phyloP scores from a whole-genome alignment of 441 rosid species.

The Erodium texanum region DNA sequence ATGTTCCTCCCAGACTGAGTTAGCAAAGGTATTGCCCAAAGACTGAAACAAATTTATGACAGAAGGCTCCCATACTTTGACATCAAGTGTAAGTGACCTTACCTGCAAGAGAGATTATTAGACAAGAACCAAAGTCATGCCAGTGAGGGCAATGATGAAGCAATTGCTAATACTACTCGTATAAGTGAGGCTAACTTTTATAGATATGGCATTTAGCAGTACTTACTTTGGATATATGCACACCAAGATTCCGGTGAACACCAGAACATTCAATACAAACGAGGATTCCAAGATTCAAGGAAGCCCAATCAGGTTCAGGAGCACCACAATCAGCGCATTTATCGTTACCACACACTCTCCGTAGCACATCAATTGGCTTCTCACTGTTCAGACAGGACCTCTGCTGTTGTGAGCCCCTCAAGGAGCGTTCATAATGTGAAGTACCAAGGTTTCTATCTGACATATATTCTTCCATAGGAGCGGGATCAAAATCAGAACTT shows the following conservation, averaged over 20 bases:
- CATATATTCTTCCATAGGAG: slow-evolving; percentile 60
- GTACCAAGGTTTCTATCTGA: slow-evolving; percentile 59
- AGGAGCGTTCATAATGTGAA: slow-evolving; percentile 55
- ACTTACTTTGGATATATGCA: slow-evolving; percentile 90
- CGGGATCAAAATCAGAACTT: slow-evolving; percentile 90
- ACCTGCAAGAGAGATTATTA: slow-evolving; percentile 49
- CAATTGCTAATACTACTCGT: neutral
- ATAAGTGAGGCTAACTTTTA: neutral
- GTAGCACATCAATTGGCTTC: slow-evolving; percentile 87
- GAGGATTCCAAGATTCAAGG: slow-evolving; percentile 91
- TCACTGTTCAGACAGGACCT: slow-evolving; percentile 56
- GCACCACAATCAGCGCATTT: slow-evolving; percentile 99
- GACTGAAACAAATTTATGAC: slow-evolving; percentile 93
- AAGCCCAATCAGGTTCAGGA: slow-evolving; percentile 99
- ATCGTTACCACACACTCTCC: slow-evolving; percentile 84
- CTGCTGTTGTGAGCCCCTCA: slow-evolving; percentile 64
- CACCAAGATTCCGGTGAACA: slow-evolving; percentile 98
- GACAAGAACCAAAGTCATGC: neutral
- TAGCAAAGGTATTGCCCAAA: slow-evolving; percentile 83
- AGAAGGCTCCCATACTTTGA: slow-evolving; percentile 96
- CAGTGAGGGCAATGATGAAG: too few relatives aligned
- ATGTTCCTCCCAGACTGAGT: slow-evolving; percentile 96
- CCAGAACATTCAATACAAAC: slow-evolving; percentile 99
- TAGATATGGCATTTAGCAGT: neutral
- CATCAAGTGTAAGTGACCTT: slow-evolving; percentile 96